A percentile compares a stretch with the other conserved stretches of the same genome.
These are phyloP conservation scores for Candida pseudoviswanathii DNA, from an alignment of 1,139 yeast species.

Conservation along the genomic window DNA sequence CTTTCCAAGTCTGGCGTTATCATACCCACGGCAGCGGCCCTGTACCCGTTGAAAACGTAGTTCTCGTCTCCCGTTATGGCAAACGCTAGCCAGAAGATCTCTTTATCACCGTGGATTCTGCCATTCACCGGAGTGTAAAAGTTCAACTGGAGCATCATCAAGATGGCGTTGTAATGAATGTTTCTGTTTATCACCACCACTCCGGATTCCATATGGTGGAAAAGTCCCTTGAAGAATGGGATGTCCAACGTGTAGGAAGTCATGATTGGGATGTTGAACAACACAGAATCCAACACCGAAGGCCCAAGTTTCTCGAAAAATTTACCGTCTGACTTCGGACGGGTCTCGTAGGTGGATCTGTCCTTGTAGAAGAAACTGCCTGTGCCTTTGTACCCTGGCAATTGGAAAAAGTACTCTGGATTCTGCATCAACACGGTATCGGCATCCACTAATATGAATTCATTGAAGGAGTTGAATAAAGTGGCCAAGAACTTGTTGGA, in stretches of 20 bases:
- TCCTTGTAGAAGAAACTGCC: constrained; percentile 55
- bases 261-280: constrained; percentile 35
- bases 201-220: constrained; percentile 57
- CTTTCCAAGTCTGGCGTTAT: constrained; percentile 35
- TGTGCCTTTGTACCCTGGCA: constrained; percentile 32
- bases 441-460: constrained; percentile 51
- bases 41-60: constrained; percentile 49
- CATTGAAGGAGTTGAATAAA: constrained; percentile 52
- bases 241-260: constrained; percentile 33
- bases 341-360: constrained; percentile 38
- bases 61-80: constrained; percentile 53
- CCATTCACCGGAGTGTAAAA: constrained; percentile 41
- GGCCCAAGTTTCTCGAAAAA: constrained; percentile 44
- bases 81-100: constrained; percentile 63
- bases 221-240: constrained; percentile 31
- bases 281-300: constrained; percentile 35
- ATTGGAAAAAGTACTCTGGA: constrained; percentile 40
- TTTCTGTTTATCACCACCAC: constrained; percentile 46
- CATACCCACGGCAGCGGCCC: constrained; percentile 56
- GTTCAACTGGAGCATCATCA: constrained; percentile 46
- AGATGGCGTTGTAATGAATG: constrained; percentile 43
- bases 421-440: constrained; percentile 47
- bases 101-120: constrained; percentile 64
- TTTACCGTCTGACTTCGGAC: constrained; percentile 30
- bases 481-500: constrained; percentile 54